Conservation (phyloP, 2,329 filamentous ascomycete species). For the Apiospora aurea region DNA sequence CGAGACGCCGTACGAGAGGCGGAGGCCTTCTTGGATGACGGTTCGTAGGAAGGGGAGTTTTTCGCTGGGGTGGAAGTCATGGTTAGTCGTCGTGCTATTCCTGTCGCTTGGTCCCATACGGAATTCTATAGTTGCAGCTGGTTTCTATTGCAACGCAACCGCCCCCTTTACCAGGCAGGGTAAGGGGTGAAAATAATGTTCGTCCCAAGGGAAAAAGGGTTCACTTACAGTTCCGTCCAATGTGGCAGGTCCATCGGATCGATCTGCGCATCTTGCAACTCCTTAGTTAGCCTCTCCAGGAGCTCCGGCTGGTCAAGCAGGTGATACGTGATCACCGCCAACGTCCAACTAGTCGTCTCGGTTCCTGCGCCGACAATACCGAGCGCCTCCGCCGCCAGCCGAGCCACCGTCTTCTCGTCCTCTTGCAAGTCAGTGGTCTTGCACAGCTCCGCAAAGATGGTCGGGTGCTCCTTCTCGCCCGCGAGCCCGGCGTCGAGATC, state of each 20-base stretch:
- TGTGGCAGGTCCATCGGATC: slow-evolving; percentile 19
- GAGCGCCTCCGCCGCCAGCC: slow-evolving; percentile 32
- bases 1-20: slow-evolving; percentile 43
- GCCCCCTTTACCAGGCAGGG: neutral
- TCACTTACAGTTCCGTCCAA: slow-evolving; percentile 21
- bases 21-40: slow-evolving; percentile 47
- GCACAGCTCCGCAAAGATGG: slow-evolving; percentile 34
- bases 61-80: slow-evolving; percentile 33
- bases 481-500: slow-evolving; percentile 24
- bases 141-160: no score
- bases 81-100: neutral
- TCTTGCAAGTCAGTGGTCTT: slow-evolving; percentile 29
- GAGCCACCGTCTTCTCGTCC: slow-evolving; percentile 30
- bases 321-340: slow-evolving; percentile 46
- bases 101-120: neutral
- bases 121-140: neutral
- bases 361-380: slow-evolving; percentile 41
- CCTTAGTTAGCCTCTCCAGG: slow-evolving; percentile 39
- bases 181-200: neutral
- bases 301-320: slow-evolving; percentile 44
- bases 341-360: slow-evolving; percentile 40
- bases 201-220: slow-evolving; percentile 31
- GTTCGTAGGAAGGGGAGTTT: slow-evolving; percentile 46
- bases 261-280: slow-evolving; percentile 35
- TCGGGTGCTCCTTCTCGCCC: slow-evolving; percentile 28